Evolutionary conservation across 208 protist species (phyloP).

Genomic region (Borovskyia barvae): DNA sequence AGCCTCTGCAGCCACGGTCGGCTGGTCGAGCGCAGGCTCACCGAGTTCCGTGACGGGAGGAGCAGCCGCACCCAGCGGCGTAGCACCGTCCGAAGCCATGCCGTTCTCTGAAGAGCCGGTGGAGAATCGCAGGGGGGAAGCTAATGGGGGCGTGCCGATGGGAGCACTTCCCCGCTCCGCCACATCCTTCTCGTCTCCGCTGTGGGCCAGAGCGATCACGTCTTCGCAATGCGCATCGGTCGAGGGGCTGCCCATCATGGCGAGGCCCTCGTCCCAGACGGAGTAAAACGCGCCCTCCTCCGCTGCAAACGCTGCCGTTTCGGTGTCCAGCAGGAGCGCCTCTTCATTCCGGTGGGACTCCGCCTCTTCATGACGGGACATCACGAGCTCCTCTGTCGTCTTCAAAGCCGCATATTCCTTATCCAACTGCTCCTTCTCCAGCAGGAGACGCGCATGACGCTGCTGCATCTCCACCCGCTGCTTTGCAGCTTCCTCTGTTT

Average conservation of each 20-base stretch:
- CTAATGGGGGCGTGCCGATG: not conserved
- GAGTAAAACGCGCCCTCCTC: constrained; percentile 15
- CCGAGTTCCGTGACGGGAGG: no score
- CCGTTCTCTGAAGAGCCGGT: no score
- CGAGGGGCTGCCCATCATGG: not conserved
- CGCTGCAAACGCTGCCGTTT: constrained; percentile 13
- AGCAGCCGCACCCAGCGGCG: not conserved
- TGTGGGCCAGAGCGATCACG: no score
- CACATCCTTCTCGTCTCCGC: no score
- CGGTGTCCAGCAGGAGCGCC: constrained; percentile 6
- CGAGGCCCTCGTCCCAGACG: not conserved
- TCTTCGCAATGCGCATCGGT: not conserved
- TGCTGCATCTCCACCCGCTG: constrained; percentile 13
- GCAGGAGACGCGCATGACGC: constrained; percentile 20
- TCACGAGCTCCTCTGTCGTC: constrained; percentile 39
- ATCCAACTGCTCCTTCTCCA: constrained; percentile 28
- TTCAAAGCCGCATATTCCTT: constrained; percentile 37
- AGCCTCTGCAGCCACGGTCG: no score
- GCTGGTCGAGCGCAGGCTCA: no score
- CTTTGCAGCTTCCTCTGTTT: constrained; percentile 9
- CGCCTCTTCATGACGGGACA: constrained; percentile 28
- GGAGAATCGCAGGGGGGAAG: no score
- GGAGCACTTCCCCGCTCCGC: not conserved
- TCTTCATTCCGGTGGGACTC: constrained; percentile 19
- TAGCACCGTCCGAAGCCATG: no score